Conservation (phyloP, 1,284 basidiomycete genomes). For the Somion occarium region DNA sequence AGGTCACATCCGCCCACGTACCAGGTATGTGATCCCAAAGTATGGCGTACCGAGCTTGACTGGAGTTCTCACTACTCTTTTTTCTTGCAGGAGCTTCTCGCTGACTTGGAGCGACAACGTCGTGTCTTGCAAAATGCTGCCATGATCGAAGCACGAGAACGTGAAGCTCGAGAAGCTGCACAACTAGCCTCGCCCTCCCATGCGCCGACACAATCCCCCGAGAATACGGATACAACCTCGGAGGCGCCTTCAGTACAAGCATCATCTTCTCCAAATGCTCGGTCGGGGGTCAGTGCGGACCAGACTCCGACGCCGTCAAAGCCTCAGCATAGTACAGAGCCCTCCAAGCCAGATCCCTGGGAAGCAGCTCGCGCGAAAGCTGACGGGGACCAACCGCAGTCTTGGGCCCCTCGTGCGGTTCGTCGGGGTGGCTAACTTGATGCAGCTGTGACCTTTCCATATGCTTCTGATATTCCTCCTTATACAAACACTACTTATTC, state of each 20-base stretch:
- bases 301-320: background rate
- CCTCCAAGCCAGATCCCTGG: background rate
- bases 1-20: slow-evolving; percentile 24
- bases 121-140: slow-evolving; percentile 21
- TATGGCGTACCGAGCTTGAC: background rate
- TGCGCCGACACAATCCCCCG: slow-evolving; percentile 7
- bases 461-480: no score
- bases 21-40: slow-evolving; percentile 14
- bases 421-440: slow-evolving; percentile 9
- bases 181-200: slow-evolving; percentile 9
- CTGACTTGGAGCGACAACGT: slow-evolving; percentile 24
- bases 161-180: slow-evolving; percentile 17
- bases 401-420: slow-evolving; percentile 11
- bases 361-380: background rate
- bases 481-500: no score
- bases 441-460: no score
- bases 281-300: background rate
- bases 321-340: background rate
- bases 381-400: slow-evolving; percentile 10
- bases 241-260: background rate
- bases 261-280: background rate
- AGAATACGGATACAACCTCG: background rate
- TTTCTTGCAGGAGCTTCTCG: slow-evolving; percentile 22
- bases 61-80: no score
- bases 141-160: slow-evolving; percentile 25